These are phyloP conservation scores for Diplosphaera chodatii DNA, from an alignment of 139 green algal genomes.

Conservation along the genomic window DNA sequence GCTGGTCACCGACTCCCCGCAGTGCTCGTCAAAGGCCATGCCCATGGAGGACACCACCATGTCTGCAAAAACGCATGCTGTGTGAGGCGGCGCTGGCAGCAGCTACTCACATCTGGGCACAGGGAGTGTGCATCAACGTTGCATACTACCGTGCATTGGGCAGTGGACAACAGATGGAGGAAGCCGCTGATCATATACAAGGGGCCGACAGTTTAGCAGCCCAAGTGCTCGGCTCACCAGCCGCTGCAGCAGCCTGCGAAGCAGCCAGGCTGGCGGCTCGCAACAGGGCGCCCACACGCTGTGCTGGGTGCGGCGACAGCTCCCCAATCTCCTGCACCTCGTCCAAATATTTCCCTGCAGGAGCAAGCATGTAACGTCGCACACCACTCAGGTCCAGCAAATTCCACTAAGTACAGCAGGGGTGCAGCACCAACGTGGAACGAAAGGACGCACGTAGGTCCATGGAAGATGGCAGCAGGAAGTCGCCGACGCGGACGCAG, in stretches of 20 bases:
- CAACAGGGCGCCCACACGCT: neutral
- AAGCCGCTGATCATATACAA: too few species aligned
- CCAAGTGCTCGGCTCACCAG: neutral
- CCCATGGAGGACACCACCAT: neutral
- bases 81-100: too few species aligned
- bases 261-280: neutral
- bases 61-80: neutral
- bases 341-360: slow-evolving; percentile 15
- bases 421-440: too few species aligned
- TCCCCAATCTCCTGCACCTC: slow-evolving; percentile 17
- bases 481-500: slow-evolving; percentile 29
- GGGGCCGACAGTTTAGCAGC: too few species aligned
- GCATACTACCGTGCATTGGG: too few species aligned
- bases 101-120: too few species aligned
- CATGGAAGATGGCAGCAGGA: slow-evolving; percentile 45
- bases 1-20: neutral
- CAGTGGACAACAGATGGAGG: too few species aligned
- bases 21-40: neutral
- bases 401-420: too few species aligned
- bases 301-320: neutral
- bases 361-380: too few species aligned
- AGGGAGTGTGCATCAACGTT: too few species aligned
- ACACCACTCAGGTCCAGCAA: too few species aligned
- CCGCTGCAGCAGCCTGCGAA: neutral
- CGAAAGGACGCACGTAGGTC: slow-evolving; percentile 34